These are phyloP conservation scores for Pythium coloratum DNA, from an alignment of 352 stramenopile species.

Conservation along the genomic window DNA sequence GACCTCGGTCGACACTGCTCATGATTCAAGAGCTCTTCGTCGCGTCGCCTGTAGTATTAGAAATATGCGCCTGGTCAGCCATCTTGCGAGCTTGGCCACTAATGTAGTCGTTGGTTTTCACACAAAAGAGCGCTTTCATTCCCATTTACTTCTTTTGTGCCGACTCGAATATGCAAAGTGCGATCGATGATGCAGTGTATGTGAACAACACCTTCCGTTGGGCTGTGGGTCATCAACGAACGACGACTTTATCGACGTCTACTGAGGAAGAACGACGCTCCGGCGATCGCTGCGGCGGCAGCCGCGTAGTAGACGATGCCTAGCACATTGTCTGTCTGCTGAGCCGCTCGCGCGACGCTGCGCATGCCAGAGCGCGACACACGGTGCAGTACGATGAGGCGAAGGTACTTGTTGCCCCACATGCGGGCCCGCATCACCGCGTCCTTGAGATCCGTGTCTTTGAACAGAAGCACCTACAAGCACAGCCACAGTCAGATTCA, in stretches of 20 bases:
- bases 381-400: conserved; percentile 61
- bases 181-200: background rate
- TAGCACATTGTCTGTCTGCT: conserved; percentile 50
- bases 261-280: conserved; percentile 78
- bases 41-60: conserved; percentile 1
- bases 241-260: conserved; percentile 49
- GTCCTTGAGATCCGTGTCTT: conserved; percentile 79
- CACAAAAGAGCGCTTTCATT: background rate
- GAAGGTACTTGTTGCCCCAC: conserved; percentile 86
- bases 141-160: background rate
- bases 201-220: background rate
- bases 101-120: background rate
- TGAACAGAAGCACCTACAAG: conserved; percentile 67
- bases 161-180: background rate
- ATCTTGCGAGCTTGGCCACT: background rate
- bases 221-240: background rate
- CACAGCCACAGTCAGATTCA: background rate
- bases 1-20: too few species aligned
- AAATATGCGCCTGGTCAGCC: background rate
- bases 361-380: conserved; percentile 31
- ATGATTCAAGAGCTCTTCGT: background rate
- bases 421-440: conserved; percentile 72
- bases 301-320: conserved; percentile 83
- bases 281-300: conserved; percentile 70
- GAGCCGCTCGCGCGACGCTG: conserved; percentile 26